phyloP scores from a whole-genome alignment of 345 rosid genomes.

The Citrus australasica region DNA sequence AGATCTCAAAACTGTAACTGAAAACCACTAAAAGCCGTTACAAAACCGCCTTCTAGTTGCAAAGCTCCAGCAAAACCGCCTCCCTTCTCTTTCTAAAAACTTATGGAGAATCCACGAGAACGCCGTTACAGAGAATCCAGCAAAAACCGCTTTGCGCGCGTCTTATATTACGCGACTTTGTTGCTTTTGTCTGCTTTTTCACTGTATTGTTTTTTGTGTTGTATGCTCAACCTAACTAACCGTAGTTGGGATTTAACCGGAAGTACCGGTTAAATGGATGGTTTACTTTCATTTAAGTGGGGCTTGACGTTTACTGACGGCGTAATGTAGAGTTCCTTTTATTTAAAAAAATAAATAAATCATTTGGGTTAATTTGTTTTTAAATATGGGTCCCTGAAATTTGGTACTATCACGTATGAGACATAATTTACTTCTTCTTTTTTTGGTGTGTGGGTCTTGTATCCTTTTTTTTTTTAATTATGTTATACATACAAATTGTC shows the following conservation, averaged over 20 bases:
- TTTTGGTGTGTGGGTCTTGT: too few relatives aligned
- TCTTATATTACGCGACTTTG: slow-evolving; percentile 38
- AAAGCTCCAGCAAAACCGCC: slow-evolving; percentile 16
- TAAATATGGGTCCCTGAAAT: too few relatives aligned
- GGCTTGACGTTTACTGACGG: slow-evolving; percentile 4
- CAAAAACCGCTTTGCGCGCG: slow-evolving; percentile 29
- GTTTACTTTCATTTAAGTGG: slow-evolving; percentile 14
- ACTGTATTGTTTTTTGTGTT: slow-evolving; percentile 3
- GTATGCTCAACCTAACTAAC: slow-evolving; percentile 24
- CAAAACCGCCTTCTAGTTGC: not conserved
- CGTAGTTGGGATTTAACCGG: slow-evolving; percentile 31
- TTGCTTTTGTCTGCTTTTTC: slow-evolving; percentile 19
- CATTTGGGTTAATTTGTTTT: too few relatives aligned
- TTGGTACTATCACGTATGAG: too few relatives aligned
- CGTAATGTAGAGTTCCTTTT: not conserved
- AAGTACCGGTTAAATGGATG: slow-evolving; percentile 15
- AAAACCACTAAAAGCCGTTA: slow-evolving; percentile 14
- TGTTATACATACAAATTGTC: too few relatives aligned
- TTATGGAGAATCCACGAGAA: slow-evolving; percentile 12
- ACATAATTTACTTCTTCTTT: too few relatives aligned
- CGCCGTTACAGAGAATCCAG: slow-evolving; percentile 39
- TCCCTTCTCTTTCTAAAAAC: not conserved
- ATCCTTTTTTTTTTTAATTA: too few relatives aligned
- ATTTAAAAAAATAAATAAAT: too few relatives aligned
- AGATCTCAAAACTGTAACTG: slow-evolving; percentile 41